Base-by-base conservation (phyloP, 768 basidiomycete genomes). In the Tylopilus sp. region DNA sequence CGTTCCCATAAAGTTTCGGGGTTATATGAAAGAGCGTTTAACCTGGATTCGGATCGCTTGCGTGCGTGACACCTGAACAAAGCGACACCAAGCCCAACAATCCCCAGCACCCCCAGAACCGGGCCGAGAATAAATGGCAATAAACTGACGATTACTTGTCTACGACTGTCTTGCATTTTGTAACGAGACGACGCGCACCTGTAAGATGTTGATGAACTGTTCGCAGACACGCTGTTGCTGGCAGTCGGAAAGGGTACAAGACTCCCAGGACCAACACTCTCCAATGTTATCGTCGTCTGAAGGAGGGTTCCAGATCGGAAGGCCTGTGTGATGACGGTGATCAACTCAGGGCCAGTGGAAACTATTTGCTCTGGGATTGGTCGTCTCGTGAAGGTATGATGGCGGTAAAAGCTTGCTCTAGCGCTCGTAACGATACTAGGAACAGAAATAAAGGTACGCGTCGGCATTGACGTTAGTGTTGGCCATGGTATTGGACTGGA, bases 71-170 rank as follows among this genome's bases (percentile, higher is more conserved):
- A 53, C 42, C 29, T 42, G n/a, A 52, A 41, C 44, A 65, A 3
- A 38, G 22, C 17, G 2, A 56, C 12, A 19, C 42, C 40, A 14
- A 66, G 42, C 16, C 28, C 51, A 46, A 57, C 11, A 19, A 58
- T 31, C 26, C 24, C 50, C 21, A 55, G 22, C 8, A 44, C 11
- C 19, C 48, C 56, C 13, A 65, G 34, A 21, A 60, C 28, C 3
- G 31, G 30, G 22, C 49, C 44, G 16, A 63, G 49, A 49, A 66
- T 58, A 16, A 42, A n/a, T 3, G 51, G 30, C 30, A 58, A 42
- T 24, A n/a, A 17, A 17, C 63, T 65, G 19, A 31, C 16, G 33
- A 21, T 41, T 45, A 16, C 29, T 45, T 19, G 45, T 61, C 44
- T 9, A 52, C 28, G 50, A 28, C 9, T 30, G 29, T 24, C 21